Evolutionary conservation across 306 rosid genomes (phyloP).

Genomic region (Inga oerstediana): DNA sequence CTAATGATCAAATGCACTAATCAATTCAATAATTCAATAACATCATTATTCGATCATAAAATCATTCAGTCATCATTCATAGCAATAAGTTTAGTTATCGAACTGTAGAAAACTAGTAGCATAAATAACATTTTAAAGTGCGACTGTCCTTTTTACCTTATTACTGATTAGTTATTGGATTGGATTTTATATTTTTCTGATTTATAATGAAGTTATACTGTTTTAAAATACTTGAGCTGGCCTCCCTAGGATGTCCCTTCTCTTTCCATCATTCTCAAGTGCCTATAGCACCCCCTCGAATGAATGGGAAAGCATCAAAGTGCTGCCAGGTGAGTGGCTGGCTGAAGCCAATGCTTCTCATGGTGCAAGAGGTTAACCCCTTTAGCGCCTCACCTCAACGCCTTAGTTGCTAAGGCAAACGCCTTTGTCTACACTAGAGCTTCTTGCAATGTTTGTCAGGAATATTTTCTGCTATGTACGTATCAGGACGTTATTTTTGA

Average conservation of each 20-base stretch:
- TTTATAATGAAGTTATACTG: not conserved
- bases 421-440: not conserved
- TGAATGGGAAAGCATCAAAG: not conserved
- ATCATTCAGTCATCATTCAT: not conserved
- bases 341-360: not conserved
- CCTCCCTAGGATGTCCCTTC: not conserved
- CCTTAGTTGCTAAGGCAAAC: not conserved
- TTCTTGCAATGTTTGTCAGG: not conserved
- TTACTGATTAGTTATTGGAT: not conserved
- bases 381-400: not conserved
- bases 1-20: not conserved
- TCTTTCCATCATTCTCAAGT: not conserved
- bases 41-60: not conserved
- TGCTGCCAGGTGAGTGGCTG: not conserved
- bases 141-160: not conserved
- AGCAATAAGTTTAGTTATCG: not conserved
- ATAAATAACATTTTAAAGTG: not conserved
- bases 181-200: not conserved
- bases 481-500: conserved; percentile 24
- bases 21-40: not conserved
- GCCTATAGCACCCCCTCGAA: not conserved
- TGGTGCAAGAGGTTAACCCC: not conserved
- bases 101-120: not conserved
- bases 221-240: not conserved
- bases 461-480: conserved; percentile 25